Evolutionary conservation across 306 rosid genomes (phyloP), one percentile per base, ranked within the genome.

Genomic region (Phaseolus lunatus): DNA sequence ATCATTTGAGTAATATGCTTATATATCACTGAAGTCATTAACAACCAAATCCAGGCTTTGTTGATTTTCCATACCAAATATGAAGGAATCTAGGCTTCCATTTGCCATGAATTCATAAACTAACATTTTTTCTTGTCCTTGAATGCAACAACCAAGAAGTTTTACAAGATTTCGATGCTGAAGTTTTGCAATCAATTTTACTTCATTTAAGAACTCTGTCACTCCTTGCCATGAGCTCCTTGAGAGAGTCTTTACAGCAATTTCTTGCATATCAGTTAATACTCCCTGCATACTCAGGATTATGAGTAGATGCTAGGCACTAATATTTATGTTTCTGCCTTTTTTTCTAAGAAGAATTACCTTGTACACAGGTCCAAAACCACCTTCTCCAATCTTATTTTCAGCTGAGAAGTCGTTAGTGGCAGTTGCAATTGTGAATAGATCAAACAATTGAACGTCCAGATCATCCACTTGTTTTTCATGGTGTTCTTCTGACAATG

Each of bases 201-300:
- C 80, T 76, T 76, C 73, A 49, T 52, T 76, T 19, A 31, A 14
- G 72, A 76, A 76, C 35, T 76, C 73, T 19, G 19, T 3, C 7
- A 5, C 9, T 52, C 85, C 83, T 62, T 81, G 84, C 70, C 72
- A 23, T 0, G 85, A 78, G 31, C 44, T 62, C 2, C 3, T 69
- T 56, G 88, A 85, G 7, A 85, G 81, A 61, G 45, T 74, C 47
- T 85, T 85, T 9, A 85, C 85, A 41, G 83, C 88, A 48, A 85
- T 81, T 81, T 81, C 72, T 62, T 54, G 78, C 15, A 72, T 78
- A 67, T 81, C 18, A 2, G 1, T 43, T 61, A 85, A 19, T 18
- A 9, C 48, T 22, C 85, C 88, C 85, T 85, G 26, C 26, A 57
- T 8, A 35, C 1, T 52, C 10, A 35, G 12, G 8, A 16, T 53